These are phyloP conservation scores for Glonium stellatum DNA, from an alignment of 495 filamentous ascomycete genomes.

Conservation along the genomic window DNA sequence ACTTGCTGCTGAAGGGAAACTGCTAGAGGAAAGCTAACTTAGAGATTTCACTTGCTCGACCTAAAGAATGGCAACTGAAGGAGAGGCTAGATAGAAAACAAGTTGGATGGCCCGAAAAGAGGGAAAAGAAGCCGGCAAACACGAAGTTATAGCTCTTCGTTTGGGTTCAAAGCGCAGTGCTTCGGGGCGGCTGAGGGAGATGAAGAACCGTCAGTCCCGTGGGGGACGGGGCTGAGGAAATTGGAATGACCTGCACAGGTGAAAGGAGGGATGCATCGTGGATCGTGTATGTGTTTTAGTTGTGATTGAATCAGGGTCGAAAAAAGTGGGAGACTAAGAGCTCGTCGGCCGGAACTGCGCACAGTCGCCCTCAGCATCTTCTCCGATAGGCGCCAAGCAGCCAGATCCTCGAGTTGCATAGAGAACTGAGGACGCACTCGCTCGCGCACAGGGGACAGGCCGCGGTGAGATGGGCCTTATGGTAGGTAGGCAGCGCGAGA, in stretches of 20 bases:
- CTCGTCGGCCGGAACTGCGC: conserved; percentile 14
- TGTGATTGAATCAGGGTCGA: conserved; percentile 16
- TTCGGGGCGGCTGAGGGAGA: conserved; percentile 4
- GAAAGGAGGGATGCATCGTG: conserved; percentile 23
- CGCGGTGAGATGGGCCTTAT: neutral
- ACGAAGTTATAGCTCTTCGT: neutral
- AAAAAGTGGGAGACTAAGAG: conserved; percentile 27
- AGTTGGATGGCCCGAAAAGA: neutral
- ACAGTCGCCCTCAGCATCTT: conserved; percentile 2
- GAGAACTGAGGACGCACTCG: neutral
- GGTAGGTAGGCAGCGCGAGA: neutral
- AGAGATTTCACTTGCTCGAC: neutral
- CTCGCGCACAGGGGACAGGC: neutral
- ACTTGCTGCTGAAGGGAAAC: neutral
- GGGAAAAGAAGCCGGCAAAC: conserved; percentile 6
- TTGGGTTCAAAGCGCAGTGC: neutral
- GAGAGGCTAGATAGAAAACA: neutral
- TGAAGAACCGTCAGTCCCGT: conserved; percentile 38
- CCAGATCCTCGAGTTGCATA: neutral
- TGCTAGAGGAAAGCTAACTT: neutral
- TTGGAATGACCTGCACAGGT: conserved; percentile 28
- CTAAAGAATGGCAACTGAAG: neutral
- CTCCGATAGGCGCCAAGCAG: conserved; percentile 24
- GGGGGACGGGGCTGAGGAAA: conserved; percentile 42
- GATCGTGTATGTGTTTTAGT: conserved; percentile 25